A percentile compares a stretch with the other conserved stretches of the same genome.
phyloP scores from a whole-genome alignment of 371 early-diverging fungal species.

The Haplosporangium sp. region DNA sequence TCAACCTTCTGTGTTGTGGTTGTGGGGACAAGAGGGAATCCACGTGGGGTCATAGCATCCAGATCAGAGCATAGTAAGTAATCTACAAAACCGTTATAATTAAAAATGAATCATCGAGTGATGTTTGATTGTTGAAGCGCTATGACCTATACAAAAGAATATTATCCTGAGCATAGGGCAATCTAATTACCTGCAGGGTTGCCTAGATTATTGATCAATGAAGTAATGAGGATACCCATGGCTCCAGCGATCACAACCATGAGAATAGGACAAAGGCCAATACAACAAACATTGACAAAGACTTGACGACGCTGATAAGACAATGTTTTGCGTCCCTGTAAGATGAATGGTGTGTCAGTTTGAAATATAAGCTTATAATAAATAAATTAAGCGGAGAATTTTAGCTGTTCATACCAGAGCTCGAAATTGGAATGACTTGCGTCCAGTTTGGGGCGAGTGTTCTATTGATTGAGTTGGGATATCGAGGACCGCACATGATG shows the following conservation, averaged over 20 bases:
- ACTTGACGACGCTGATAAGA: slow-evolving; percentile 77
- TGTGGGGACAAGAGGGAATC: slow-evolving; percentile 45
- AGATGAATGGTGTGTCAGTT: not conserved
- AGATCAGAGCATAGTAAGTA: slow-evolving; percentile 49
- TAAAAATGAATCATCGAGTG: not conserved
- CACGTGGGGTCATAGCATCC: slow-evolving; percentile 48
- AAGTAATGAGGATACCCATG: slow-evolving; percentile 58
- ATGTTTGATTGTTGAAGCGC: too few species aligned
- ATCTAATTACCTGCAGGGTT: slow-evolving; percentile 36
- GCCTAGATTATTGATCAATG: slow-evolving; percentile 49
- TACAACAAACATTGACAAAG: slow-evolving; percentile 80
- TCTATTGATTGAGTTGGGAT: slow-evolving; percentile 8
- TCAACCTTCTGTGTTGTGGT: slow-evolving; percentile 28
- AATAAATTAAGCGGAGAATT: not conserved
- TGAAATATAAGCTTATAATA: not conserved
- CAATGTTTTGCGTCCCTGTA: slow-evolving; percentile 67
- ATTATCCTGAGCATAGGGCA: too few species aligned
- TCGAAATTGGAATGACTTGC: slow-evolving; percentile 57
- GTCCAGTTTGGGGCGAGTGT: slow-evolving; percentile 40
- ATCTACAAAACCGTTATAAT: slow-evolving; percentile 10
- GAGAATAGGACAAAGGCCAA: slow-evolving; percentile 67
- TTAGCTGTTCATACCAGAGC: slow-evolving; percentile 46
- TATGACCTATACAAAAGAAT: too few species aligned
- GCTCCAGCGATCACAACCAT: slow-evolving; percentile 69
- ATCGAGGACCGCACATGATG: slow-evolving; percentile 9